Evolutionary conservation across 805 yeast genomes (phyloP).

Genomic region (Ogataea minuta): DNA sequence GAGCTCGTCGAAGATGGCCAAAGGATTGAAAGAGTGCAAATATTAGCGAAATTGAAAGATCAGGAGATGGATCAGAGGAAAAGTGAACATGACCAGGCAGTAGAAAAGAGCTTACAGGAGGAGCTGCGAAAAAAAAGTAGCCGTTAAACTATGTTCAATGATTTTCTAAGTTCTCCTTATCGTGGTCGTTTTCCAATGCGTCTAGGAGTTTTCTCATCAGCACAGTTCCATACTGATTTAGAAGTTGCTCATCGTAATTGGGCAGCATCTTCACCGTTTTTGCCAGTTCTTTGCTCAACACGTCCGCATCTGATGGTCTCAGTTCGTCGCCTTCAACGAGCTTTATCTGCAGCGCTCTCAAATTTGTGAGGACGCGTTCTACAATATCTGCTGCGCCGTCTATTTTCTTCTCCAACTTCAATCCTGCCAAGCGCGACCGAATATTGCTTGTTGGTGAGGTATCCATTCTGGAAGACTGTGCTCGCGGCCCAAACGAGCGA

Average conservation of each 20-base stretch:
- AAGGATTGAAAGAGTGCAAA: slow-evolving; percentile 52
- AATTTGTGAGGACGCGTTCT: slow-evolving; percentile 5
- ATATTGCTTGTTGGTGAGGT: slow-evolving; percentile 12
- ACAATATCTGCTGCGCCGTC: slow-evolving; percentile 1
- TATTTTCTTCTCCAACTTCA: slow-evolving; percentile 11
- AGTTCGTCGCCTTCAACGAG: slow-evolving; percentile 8
- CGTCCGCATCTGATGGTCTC: slow-evolving; percentile 1
- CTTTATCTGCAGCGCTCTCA: slow-evolving; percentile 13
- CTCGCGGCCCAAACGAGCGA: slow-evolving; percentile 14
- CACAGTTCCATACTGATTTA: slow-evolving; percentile 17
- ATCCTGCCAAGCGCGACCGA: slow-evolving; percentile 14
- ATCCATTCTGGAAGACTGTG: slow-evolving; percentile 10
- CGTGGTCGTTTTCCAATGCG: slow-evolving; percentile 3
- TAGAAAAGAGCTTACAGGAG: slow-evolving; percentile 23
- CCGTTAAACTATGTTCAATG: not conserved
- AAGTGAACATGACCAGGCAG: slow-evolving; percentile 15
- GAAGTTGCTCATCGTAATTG: slow-evolving; percentile 15
- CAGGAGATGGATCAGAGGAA: slow-evolving; percentile 35
- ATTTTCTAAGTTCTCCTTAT: slow-evolving; percentile 20
- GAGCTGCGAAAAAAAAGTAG: slow-evolving; percentile 24
- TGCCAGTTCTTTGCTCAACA: slow-evolving; percentile 14
- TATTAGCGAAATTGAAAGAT: slow-evolving; percentile 47
- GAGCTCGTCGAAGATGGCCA: slow-evolving; percentile 60
- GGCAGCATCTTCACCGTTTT: slow-evolving; percentile 21
- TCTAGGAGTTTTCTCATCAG: slow-evolving; percentile 12